These are phyloP conservation scores for Fusarium keratoplasticum DNA, from an alignment of 2,329 filamentous ascomycete species.

Conservation along the genomic window DNA sequence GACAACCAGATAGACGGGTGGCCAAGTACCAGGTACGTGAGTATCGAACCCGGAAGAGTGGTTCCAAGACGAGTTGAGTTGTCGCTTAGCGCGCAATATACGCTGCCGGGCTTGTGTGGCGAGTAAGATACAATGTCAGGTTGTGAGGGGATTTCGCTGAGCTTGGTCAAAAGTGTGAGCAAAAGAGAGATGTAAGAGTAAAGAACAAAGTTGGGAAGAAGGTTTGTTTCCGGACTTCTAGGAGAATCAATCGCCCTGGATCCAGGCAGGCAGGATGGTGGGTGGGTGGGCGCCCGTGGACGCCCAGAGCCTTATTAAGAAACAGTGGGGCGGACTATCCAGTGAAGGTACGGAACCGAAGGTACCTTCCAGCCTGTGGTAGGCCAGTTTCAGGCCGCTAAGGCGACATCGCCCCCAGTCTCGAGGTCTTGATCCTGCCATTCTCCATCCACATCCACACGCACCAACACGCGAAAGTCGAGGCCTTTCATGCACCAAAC, in stretches of 20 bases:
- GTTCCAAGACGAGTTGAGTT: slow-evolving; percentile 14
- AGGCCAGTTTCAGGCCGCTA: slow-evolving; percentile 35
- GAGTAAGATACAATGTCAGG: background rate
- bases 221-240: slow-evolving; percentile 38
- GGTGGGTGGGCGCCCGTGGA: slow-evolving; percentile 21
- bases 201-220: slow-evolving; percentile 27
- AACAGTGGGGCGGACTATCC: slow-evolving; percentile 30
- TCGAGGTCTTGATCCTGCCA: slow-evolving; percentile 22
- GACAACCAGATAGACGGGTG: slow-evolving; percentile 16
- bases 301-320: slow-evolving; percentile 28
- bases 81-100: slow-evolving; percentile 6
- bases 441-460: slow-evolving; percentile 9
- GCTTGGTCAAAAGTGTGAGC: background rate
- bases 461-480: slow-evolving; percentile 33
- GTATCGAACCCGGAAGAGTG: slow-evolving; percentile 15
- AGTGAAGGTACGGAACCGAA: slow-evolving; percentile 8
- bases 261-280: slow-evolving; percentile 31
- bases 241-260: slow-evolving; percentile 23
- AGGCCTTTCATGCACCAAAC: slow-evolving; percentile 33
- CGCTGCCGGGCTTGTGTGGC: background rate
- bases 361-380: slow-evolving; percentile 21
- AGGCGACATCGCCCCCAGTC: slow-evolving; percentile 14
- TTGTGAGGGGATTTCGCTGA: background rate
- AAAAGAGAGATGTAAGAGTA: slow-evolving; percentile 26
- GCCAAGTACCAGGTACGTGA: slow-evolving; percentile 15